Evolutionary conservation across 495 filamentous ascomycete genomes (phyloP), one percentile per base, ranked within the genome.

Genomic region (Thozetella sp.): DNA sequence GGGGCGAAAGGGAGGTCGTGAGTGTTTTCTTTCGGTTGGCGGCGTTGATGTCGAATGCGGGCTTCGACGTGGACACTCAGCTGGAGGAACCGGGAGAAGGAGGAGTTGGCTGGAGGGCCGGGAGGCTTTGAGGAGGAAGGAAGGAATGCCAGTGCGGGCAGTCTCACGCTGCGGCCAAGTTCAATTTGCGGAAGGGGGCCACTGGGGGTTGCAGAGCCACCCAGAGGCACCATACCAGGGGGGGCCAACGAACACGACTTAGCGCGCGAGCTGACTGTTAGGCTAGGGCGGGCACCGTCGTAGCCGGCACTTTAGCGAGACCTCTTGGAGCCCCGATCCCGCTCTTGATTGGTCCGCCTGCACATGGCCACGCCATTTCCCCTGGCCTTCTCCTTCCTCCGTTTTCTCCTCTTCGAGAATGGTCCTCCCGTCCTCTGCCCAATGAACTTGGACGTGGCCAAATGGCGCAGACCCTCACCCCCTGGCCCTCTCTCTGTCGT

Each of bases 181-280:
- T 48, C 43, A 48, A 72, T 68, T 71, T 72, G 58, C 63, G 64
- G 62, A 71, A 71, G 66, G 68, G n/a, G 68, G 60, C 65, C 67
- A 66, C 45, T 54, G 54, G 57, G 60, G 61, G 46, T 26, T 43
- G 61, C 68, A 56, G 65, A 61, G 63, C 57, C 59, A 63, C 53
- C 61, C 54, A 43, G 40, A 61, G n/a, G n/a, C n/a, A n/a, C n/a
- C n/a, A n/a, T n/a, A n/a, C n/a, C n/a, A n/a, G 37, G 48, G 1
- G 27, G 51, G 60, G 54, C 46, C 56, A 45, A 23, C 53, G 45
- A 58, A 62, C 59, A 58, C 24, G 63, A 54, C 46, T 60, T 65
- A 63, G 64, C 57, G 68, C 56, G 55, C 63, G 60, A 48, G 43
- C 43, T 48, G 43, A 61, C 55, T 57, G 46, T 45, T 54, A 56